A percentile compares a stretch with the other conserved stretches of the same genome.
phyloP scores from a whole-genome alignment of 805 yeast species.

The Starmerella potacharoeniae region DNA sequence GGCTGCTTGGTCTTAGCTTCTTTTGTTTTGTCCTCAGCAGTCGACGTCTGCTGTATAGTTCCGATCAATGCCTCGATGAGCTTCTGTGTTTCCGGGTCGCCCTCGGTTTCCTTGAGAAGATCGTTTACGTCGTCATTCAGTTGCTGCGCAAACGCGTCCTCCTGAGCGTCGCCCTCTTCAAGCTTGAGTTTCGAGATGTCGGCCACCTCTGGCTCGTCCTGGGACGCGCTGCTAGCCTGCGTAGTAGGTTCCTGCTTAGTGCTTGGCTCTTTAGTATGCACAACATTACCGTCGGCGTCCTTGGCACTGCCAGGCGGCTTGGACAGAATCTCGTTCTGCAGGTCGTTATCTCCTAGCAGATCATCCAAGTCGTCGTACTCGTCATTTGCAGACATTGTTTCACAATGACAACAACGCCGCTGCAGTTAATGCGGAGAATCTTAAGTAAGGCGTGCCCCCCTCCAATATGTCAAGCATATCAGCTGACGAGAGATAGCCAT shows the following conservation, averaged over 20 bases:
- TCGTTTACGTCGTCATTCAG: constrained; percentile 33
- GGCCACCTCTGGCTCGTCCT: neutral
- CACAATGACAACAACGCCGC: neutral
- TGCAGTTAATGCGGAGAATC: neutral
- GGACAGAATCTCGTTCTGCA: constrained; percentile 41
- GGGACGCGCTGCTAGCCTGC: neutral
- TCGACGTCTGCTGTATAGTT: constrained; percentile 13
- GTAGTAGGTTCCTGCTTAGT: constrained; percentile 29
- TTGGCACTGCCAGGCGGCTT: constrained; percentile 42
- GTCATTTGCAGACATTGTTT: constrained; percentile 4
- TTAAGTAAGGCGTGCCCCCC: neutral
- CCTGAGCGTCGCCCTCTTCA: neutral
- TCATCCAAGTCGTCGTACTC: constrained; percentile 34
- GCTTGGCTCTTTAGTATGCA: neutral
- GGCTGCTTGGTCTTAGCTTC: constrained; percentile 6
- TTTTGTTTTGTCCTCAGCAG: constrained; percentile 6
- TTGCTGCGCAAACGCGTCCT: constrained; percentile 24
- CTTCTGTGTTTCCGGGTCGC: constrained; percentile 45
- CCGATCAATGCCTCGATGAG: constrained; percentile 26
- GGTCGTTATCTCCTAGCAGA: constrained; percentile 73
- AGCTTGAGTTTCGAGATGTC: neutral
- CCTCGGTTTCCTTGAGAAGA: constrained; percentile 38
- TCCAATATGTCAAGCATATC: neutral
- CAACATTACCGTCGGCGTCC: neutral
- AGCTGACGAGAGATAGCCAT: neutral